Evolutionary conservation across 768 basidiomycete genomes (phyloP), one percentile per base, ranked within the genome.

Genomic region (Boletus insuetus): DNA sequence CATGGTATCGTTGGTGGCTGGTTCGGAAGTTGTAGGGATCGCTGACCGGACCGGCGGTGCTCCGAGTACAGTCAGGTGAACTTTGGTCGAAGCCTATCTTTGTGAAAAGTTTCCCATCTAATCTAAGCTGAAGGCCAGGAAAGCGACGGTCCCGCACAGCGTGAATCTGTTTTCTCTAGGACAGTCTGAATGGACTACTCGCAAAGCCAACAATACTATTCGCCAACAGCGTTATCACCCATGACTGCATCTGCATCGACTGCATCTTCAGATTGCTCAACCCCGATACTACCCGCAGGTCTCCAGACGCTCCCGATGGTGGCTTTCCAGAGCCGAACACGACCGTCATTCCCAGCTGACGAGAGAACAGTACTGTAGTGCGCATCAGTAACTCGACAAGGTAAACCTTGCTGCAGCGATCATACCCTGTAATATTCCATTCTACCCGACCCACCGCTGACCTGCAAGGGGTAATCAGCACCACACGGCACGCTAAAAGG

Each of bases 401-500:
- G 16, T 16, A 24, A 38, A 19, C 20, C 14, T 29, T 32, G n/a
- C n/a, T 14, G 31, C 49, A 38, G 22, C 37, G 34, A 31, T 38
- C 56, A 63, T 71, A 91, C 88, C 90, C 90, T 34, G 87, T 90
- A 46, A 94, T 85, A 67, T 96, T 96, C 93, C 96, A 98, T 68
- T 95, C 94, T 0, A 99, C 94, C 61, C 87, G 79, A 3, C 87
- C 87, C 11, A 95, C 82, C 4, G 86, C 80, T 0, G 87, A 85
- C 58, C 89, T 89, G 56, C 20, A 58, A 45, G 4, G 6, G 10
- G 9, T 16, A 31, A 42, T 65, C 44, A 59, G 58, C 29, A 29
- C 29, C 29, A 29, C 53, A 58, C 31, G 19, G 14, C 20, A 26
- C 46, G 8, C n/a, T 16, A 31, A 12, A 1, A 29, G 17, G 39